Evolutionary conservation across 495 filamentous ascomycete species (phyloP).

Genomic region (Lepidopterella palustris): DNA sequence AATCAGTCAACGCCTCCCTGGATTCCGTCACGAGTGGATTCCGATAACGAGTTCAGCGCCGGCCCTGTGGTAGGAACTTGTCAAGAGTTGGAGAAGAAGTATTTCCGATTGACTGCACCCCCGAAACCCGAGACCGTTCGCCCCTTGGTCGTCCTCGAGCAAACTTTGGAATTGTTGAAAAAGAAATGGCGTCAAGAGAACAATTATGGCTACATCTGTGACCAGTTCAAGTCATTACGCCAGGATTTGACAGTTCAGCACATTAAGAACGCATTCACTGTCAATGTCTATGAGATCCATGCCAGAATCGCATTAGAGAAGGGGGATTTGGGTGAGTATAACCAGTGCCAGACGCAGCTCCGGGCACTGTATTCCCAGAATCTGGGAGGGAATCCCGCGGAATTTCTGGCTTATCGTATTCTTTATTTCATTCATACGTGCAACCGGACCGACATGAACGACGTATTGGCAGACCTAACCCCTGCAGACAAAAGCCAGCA

Average conservation of each 20-base stretch:
- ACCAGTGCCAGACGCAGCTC: slow-evolving; percentile 98
- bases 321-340: slow-evolving; percentile 99
- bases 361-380: slow-evolving; percentile 80
- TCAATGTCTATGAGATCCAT: slow-evolving; percentile 94
- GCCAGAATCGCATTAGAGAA: slow-evolving; percentile 97
- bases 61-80: slow-evolving; percentile 85
- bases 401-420: slow-evolving; percentile 99
- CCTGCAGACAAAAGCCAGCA: slow-evolving; percentile 80
- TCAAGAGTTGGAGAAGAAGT: slow-evolving; percentile 83
- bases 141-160: slow-evolving; percentile 69
- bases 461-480: slow-evolving; percentile 95
- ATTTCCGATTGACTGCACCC: slow-evolving; percentile 84
- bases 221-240: slow-evolving; percentile 97
- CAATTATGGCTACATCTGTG: slow-evolving; percentile 96
- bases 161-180: slow-evolving; percentile 82
- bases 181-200: slow-evolving; percentile 89
- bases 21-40: slow-evolving; percentile 35
- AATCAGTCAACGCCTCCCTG: slow-evolving; percentile 7
- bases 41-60: slow-evolving; percentile 52
- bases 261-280: slow-evolving; percentile 91
- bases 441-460: slow-evolving; percentile 97
- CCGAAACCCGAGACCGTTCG: slow-evolving; percentile 83
- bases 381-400: slow-evolving; percentile 80
- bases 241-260: slow-evolving; percentile 98
- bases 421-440: slow-evolving; percentile 99